Percentiles rank a stretch among this genome's conserved stretches.
These are phyloP conservation scores for Yamadazyma pseudoaaseri DNA, from an alignment of 1,139 yeast genomes.

Conservation along the genomic window DNA sequence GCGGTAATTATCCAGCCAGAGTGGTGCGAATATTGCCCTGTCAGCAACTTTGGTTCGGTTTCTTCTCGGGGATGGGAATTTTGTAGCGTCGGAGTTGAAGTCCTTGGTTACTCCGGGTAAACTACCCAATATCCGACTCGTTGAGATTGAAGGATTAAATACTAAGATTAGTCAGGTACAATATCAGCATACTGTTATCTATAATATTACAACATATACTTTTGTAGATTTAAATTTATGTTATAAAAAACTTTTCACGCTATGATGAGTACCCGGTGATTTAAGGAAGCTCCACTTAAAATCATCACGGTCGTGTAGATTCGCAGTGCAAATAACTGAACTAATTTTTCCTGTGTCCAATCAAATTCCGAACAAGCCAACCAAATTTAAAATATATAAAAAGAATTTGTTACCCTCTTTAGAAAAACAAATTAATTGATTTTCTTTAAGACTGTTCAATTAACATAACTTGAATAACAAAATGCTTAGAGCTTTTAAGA, in stretches of 20 bases:
- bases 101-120: conserved; percentile 1
- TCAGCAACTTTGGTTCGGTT: no score
- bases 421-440: neutral
- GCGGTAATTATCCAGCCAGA: no score
- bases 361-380: conserved; percentile 10
- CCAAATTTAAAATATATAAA: conserved; percentile 4
- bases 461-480: conserved; percentile 1
- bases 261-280: conserved; percentile 11
- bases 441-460: neutral
- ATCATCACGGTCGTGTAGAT: neutral
- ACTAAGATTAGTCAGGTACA: no score
- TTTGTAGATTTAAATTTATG: no score
- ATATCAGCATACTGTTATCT: no score
- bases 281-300: conserved; percentile 2
- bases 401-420: conserved; percentile 2
- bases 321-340: no score
- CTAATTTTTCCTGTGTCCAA: conserved; percentile 9
- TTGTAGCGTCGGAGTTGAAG: conserved; percentile 2
- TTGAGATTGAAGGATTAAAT: no score
- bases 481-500: conserved; percentile 48
- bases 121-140: neutral
- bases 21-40: no score
- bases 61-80: neutral
- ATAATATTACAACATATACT: no score
- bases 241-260: no score